Evolutionary conservation across 192 early-diverging fungal genomes (phyloP).

Genomic region (Oehlia diaphana): DNA sequence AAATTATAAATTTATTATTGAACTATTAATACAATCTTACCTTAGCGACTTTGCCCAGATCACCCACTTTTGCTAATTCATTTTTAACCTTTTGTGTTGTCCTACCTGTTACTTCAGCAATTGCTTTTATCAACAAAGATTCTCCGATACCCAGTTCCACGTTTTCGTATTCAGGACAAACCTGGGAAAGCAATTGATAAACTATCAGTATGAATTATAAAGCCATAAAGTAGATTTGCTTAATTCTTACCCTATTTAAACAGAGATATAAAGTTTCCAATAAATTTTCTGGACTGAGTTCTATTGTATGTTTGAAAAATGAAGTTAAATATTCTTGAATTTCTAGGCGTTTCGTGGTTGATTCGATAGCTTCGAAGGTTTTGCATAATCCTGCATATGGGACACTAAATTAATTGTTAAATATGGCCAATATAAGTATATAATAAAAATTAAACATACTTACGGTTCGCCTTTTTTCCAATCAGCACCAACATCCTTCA

Average conservation of each 20-base stretch:
- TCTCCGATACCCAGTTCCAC: conserved; percentile 97
- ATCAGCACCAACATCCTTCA: not conserved
- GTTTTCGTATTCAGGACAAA: conserved; percentile 92
- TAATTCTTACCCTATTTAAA: conserved; percentile 70
- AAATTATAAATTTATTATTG: not conserved
- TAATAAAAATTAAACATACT: conserved; percentile 6
- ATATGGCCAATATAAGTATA: not conserved
- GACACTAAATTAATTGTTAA: conserved; percentile 39
- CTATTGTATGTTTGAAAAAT: conserved; percentile 70
- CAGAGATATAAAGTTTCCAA: conserved; percentile 86
- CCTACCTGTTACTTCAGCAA: conserved; percentile 86
- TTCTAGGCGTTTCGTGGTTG: conserved; percentile 85
- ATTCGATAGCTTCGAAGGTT: conserved; percentile 86
- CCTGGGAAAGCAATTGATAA: conserved; percentile 42
- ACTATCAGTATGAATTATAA: not conserved
- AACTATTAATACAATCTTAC: conserved; percentile 31
- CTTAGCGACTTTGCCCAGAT: conserved; percentile 89
- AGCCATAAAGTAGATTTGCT: not conserved
- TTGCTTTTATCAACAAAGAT: conserved; percentile 88
- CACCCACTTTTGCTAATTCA: conserved; percentile 77
- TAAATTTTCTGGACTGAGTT: conserved; percentile 62
- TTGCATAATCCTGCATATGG: conserved; percentile 88
- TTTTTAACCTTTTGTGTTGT: conserved; percentile 73
- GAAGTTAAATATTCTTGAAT: conserved; percentile 71
- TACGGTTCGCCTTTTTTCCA: conserved; percentile 53